Evolutionary conservation across 306 rosid genomes (phyloP).

Genomic region (Prunus mira): DNA sequence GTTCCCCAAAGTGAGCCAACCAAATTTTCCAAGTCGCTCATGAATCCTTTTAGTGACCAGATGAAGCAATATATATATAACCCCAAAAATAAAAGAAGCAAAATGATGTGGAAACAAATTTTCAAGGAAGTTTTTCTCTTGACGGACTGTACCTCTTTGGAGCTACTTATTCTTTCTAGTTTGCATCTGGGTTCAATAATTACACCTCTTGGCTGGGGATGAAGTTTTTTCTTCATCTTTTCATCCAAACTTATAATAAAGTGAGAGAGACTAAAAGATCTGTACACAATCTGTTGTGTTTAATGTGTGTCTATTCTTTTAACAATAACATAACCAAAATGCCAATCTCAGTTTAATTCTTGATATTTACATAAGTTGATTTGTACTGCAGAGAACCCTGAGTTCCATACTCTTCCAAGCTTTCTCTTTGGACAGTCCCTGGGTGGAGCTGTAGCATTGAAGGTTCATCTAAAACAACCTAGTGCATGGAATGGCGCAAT

Average conservation of each 20-base stretch:
- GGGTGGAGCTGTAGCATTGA: constrained; percentile 94
- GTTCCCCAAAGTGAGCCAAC: not conserved
- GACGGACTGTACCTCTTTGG: not conserved
- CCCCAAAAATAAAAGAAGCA: not conserved
- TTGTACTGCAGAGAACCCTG: constrained; percentile 55
- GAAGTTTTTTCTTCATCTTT: not conserved
- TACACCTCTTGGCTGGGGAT: not conserved
- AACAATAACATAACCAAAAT: not conserved
- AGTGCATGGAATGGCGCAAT: constrained; percentile 82
- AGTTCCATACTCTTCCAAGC: constrained; percentile 55
- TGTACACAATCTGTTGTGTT: not conserved
- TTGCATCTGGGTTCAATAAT: not conserved
- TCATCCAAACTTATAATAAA: not conserved
- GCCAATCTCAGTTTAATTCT: not conserved
- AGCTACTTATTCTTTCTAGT: not conserved
- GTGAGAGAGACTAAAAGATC: not conserved
- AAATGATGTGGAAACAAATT: not conserved
- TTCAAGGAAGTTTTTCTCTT: not conserved
- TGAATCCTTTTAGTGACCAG: not conserved
- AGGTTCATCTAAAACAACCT: constrained; percentile 78
- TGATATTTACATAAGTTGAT: constrained; percentile 20
- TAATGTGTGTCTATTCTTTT: not conserved
- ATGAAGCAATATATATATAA: not conserved
- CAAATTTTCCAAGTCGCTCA: not conserved
- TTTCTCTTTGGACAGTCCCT: constrained; percentile 86